These are phyloP conservation scores for Leptoxyphium fumago DNA, from an alignment of 2,329 filamentous ascomycete genomes.

Conservation along the genomic window DNA sequence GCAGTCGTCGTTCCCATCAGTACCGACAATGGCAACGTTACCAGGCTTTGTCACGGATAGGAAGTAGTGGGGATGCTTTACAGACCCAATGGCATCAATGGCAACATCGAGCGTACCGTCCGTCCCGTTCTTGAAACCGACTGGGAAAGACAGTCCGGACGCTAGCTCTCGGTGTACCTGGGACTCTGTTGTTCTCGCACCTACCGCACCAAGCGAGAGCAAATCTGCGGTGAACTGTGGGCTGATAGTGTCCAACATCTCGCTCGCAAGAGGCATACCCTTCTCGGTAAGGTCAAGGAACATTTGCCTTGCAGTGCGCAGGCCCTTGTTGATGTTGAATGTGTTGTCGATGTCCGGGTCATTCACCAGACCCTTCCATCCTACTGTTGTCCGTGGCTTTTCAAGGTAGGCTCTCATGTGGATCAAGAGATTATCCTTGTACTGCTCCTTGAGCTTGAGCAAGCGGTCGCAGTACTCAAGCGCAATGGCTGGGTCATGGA, in stretches of 20 bases:
- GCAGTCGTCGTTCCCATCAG: slow-evolving; percentile 88
- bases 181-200: slow-evolving; percentile 90
- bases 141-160: slow-evolving; percentile 86
- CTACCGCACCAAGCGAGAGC: slow-evolving; percentile 81
- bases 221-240: slow-evolving; percentile 92
- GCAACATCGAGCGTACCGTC: slow-evolving; percentile 81
- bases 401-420: slow-evolving; percentile 98
- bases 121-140: slow-evolving; percentile 99
- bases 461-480: slow-evolving; percentile 86
- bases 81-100: slow-evolving; percentile 88
- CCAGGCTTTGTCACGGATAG: slow-evolving; percentile 94
- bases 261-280: slow-evolving; percentile 91
- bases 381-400: slow-evolving; percentile 94
- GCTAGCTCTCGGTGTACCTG: slow-evolving; percentile 92
- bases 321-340: slow-evolving; percentile 97
- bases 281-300: slow-evolving; percentile 82
- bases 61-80: slow-evolving; percentile 88
- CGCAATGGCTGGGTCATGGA: slow-evolving; percentile 84
- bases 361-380: slow-evolving; percentile 98
- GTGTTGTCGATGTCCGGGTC: slow-evolving; percentile 96
- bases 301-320: slow-evolving; percentile 72
- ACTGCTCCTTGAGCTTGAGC: slow-evolving; percentile 68
- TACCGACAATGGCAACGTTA: slow-evolving; percentile 86
- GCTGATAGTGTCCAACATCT: slow-evolving; percentile 97
- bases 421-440: slow-evolving; percentile 78